Conservation (phyloP, 371 early-diverging fungal species). For the Mortierella sp. region DNA sequence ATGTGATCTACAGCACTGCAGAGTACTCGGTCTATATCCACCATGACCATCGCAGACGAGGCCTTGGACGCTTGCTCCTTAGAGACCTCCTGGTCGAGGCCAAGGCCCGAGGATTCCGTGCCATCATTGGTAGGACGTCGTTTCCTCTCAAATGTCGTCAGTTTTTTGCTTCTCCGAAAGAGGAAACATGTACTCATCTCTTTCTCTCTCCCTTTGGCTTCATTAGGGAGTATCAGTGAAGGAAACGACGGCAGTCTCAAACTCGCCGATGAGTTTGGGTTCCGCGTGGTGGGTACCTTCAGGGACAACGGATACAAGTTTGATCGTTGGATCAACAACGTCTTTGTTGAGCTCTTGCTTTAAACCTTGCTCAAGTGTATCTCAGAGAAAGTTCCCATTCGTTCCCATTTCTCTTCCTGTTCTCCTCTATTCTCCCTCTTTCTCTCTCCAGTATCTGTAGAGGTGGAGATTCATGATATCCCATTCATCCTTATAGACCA, state of each 20-base stretch:
- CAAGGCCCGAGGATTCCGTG: slow-evolving; percentile 32
- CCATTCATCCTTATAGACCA: no score
- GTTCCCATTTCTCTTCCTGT: no score
- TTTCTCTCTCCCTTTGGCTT: not conserved
- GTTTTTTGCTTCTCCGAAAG: not conserved
- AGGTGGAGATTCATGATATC: no score
- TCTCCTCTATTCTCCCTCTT: no score
- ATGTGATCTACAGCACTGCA: slow-evolving; percentile 41
- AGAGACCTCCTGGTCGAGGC: slow-evolving; percentile 30
- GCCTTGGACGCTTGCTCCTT: slow-evolving; percentile 31
- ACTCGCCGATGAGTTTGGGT: slow-evolving; percentile 38
- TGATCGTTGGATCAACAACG: slow-evolving; percentile 43
- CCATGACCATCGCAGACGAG: slow-evolving; percentile 42
- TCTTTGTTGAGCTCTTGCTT: slow-evolving; percentile 39
- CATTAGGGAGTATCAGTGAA: slow-evolving; percentile 44
- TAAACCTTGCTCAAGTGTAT: not conserved
- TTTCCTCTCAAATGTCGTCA: not conserved
- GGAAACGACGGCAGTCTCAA: slow-evolving; percentile 43
- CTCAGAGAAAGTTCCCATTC: no score
- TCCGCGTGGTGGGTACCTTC: slow-evolving; percentile 43
- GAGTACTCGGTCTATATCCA: slow-evolving; percentile 50
- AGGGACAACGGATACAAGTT: slow-evolving; percentile 44
- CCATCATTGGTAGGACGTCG: slow-evolving; percentile 34
- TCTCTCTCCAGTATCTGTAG: no score
- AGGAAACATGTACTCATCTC: not conserved